Percentiles rank a stretch among this genome's conserved stretches.
These are phyloP conservation scores for Neurospora sp. DNA, from an alignment of 2,329 filamentous ascomycete genomes.

Conservation along the genomic window DNA sequence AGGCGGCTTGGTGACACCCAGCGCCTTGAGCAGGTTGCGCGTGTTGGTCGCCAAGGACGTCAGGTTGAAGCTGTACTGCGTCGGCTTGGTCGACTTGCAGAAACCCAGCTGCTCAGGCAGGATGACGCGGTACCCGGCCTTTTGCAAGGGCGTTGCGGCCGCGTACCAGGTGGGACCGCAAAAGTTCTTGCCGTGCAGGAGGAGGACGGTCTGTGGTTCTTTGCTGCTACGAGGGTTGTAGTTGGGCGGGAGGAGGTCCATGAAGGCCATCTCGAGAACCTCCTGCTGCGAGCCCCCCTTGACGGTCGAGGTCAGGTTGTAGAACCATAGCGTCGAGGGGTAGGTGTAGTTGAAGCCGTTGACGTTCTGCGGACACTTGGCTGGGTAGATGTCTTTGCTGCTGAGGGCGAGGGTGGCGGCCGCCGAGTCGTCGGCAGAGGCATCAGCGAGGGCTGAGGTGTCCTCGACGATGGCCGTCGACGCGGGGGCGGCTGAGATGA, in stretches of 20 bases:
- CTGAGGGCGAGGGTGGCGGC: neutral
- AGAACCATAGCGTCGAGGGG: slow-evolving; percentile 39
- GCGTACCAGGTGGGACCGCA: slow-evolving; percentile 42
- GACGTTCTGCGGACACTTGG: slow-evolving; percentile 25
- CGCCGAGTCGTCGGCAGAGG: neutral
- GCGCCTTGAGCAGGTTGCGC: slow-evolving; percentile 32
- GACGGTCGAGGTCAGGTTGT: slow-evolving; percentile 36
- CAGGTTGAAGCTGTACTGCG: slow-evolving; percentile 40
- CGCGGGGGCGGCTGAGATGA: slow-evolving; percentile 2
- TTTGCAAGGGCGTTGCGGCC: slow-evolving; percentile 32
- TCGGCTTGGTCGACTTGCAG: slow-evolving; percentile 45
- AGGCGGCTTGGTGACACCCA: slow-evolving; percentile 29
- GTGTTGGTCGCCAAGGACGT: slow-evolving; percentile 43
- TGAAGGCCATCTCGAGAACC: slow-evolving; percentile 42
- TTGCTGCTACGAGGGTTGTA: slow-evolving; percentile 6
- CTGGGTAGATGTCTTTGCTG: neutral
- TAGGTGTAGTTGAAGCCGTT: slow-evolving; percentile 44
- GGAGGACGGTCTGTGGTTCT: slow-evolving; percentile 31
- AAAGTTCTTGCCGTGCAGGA: slow-evolving; percentile 48
- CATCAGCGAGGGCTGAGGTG: slow-evolving; percentile 18
- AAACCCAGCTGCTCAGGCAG: slow-evolving; percentile 46
- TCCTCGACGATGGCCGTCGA: slow-evolving; percentile 22
- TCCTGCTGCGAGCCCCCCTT: slow-evolving; percentile 20
- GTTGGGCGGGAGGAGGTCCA: slow-evolving; percentile 35
- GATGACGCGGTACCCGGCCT: slow-evolving; percentile 39